These are phyloP conservation scores for Symbiodinium pilosum DNA, from an alignment of 73 alveolate species.

Conservation along the genomic window DNA sequence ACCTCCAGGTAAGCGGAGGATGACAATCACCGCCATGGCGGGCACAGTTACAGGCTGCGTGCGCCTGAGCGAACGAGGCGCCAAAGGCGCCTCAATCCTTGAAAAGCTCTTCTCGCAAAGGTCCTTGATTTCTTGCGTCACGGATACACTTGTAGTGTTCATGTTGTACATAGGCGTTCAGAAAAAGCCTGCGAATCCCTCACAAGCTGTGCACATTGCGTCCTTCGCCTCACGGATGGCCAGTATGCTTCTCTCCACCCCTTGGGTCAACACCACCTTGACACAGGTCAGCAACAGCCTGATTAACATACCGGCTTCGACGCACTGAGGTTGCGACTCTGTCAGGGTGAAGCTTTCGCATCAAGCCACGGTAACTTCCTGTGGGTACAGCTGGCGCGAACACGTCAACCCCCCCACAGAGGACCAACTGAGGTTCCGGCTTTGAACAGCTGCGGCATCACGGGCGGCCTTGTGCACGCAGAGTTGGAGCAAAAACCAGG, in stretches of 20 bases:
- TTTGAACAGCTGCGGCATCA: constrained; percentile 43
- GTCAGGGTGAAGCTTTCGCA: constrained; percentile 90
- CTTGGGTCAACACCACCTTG: constrained; percentile 54
- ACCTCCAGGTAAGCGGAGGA: constrained; percentile 10
- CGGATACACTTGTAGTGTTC: no score
- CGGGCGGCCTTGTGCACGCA: constrained; percentile 16
- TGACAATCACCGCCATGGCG: no score
- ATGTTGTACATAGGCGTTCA: no score
- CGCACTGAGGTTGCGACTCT: background rate
- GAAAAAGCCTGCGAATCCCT: no score
- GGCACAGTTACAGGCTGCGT: background rate
- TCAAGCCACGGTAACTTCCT: constrained; percentile 78
- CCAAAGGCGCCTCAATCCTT: constrained; percentile 11
- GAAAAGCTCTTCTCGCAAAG: constrained; percentile 76
- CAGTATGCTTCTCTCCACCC: constrained; percentile 63
- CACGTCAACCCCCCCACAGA: no score
- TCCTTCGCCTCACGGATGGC: constrained; percentile 90
- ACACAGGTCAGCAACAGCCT: background rate
- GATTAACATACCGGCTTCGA: no score
- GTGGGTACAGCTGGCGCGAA: no score
- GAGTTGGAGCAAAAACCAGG: no score
- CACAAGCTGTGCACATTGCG: no score
- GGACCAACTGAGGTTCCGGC: background rate
- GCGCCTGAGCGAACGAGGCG: constrained; percentile 46
- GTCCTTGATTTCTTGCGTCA: constrained; percentile 8